A percentile compares a stretch with the other conserved stretches of the same genome.
These are phyloP conservation scores for Spathaspora sp. DNA, from an alignment of 1,139 yeast genomes.

Conservation along the genomic window DNA sequence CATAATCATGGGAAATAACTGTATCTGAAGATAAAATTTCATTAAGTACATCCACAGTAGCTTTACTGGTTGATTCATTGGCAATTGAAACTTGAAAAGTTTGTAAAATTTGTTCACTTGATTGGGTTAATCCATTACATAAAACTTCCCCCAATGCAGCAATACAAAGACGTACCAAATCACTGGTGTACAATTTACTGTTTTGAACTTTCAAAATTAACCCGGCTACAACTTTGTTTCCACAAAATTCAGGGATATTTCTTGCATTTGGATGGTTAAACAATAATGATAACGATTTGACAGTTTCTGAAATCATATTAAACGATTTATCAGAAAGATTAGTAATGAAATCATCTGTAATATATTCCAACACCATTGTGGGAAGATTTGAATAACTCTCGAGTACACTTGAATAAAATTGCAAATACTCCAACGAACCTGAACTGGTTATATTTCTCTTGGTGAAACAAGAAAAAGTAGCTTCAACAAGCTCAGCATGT, in stretches of 20 bases:
- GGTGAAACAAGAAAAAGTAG: slow-evolving; percentile 19
- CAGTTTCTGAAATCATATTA: slow-evolving; percentile 52
- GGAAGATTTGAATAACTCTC: slow-evolving; percentile 10
- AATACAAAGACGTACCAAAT: slow-evolving; percentile 50
- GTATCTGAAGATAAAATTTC: slow-evolving; percentile 18
- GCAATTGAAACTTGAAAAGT: slow-evolving; percentile 27
- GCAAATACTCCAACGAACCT: slow-evolving; percentile 26
- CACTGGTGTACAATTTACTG: slow-evolving; percentile 47
- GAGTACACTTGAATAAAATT: slow-evolving; percentile 27
- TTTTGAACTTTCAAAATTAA: slow-evolving; percentile 35
- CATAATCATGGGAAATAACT: slow-evolving; percentile 18
- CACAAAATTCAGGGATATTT: slow-evolving; percentile 27
- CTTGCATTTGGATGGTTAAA: slow-evolving; percentile 18
- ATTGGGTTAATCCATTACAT: slow-evolving; percentile 16
- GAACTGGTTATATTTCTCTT: slow-evolving; percentile 20
- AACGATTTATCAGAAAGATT: slow-evolving; percentile 35
- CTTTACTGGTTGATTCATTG: slow-evolving; percentile 35
- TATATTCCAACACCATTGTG: slow-evolving; percentile 23
- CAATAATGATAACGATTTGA: slow-evolving; percentile 29
- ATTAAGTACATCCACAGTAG: slow-evolving; percentile 33
- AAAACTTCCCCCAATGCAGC: slow-evolving; percentile 28
- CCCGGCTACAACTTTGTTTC: slow-evolving; percentile 16
- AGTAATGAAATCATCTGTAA: slow-evolving; percentile 44
- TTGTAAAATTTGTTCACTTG: slow-evolving; percentile 12
- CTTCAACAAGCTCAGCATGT: slow-evolving; percentile 18